Conservation (phyloP, 768 basidiomycete genomes). For the Chalciporus piperatus region DNA sequence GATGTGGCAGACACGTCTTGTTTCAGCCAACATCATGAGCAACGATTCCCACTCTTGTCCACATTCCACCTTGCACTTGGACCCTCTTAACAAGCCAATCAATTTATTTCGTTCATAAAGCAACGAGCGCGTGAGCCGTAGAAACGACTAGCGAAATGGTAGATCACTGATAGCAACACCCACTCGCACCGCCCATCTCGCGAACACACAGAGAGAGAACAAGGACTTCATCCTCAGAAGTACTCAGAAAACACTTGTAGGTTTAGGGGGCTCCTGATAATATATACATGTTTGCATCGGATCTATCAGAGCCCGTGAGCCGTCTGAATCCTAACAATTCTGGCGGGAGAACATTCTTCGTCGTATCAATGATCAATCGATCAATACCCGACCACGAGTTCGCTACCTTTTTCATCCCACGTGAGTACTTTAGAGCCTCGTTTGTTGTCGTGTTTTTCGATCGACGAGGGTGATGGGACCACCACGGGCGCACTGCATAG, state of each 20-base stretch:
- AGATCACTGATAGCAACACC: conserved; percentile 6
- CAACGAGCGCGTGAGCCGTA: neutral
- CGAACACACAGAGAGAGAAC: neutral
- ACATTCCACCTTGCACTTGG: neutral
- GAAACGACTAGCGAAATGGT: neutral
- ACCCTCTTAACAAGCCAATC: neutral
- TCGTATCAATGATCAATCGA: no score
- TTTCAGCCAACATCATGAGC: neutral
- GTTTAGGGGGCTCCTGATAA: neutral
- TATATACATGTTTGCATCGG: neutral
- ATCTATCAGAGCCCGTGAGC: neutral
- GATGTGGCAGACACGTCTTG: neutral
- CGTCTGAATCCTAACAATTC: neutral
- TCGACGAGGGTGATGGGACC: neutral
- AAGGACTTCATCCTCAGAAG: neutral
- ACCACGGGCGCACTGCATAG: neutral
- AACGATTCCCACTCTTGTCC: neutral
- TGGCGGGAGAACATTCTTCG: neutral
- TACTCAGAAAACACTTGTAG: neutral
- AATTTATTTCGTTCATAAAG: neutral
- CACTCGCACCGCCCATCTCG: conserved; percentile 4
- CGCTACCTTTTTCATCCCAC: neutral
- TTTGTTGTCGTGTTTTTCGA: neutral
- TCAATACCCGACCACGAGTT: neutral
- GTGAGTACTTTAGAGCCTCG: no score